Evolutionary conservation across 345 rosid species (phyloP).

Genomic region (Corchorus olitorius): DNA sequence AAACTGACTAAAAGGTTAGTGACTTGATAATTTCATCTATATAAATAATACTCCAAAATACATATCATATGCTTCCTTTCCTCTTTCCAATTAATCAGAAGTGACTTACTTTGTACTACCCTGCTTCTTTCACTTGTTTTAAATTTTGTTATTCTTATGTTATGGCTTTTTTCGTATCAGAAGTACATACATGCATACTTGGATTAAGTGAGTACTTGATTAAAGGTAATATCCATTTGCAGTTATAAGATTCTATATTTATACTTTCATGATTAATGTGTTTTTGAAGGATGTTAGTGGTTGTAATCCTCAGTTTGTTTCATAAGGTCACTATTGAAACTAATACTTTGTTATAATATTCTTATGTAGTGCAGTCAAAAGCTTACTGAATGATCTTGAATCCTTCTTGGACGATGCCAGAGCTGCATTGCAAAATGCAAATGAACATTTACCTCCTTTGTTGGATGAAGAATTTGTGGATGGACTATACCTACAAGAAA

Average conservation of each 20-base stretch:
- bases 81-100: neutral
- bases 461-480: constrained; percentile 30
- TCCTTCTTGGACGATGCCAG: constrained; percentile 49
- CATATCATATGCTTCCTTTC: neutral
- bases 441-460: constrained; percentile 29
- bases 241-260: neutral
- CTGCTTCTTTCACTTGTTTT: neutral
- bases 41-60: neutral
- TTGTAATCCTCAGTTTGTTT: neutral
- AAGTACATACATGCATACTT: constrained; percentile 52
- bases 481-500: constrained; percentile 31
- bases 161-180: constrained; percentile 30
- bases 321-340: neutral
- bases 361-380: constrained; percentile 45
- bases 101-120: neutral
- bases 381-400: constrained; percentile 56
- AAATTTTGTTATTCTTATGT: constrained; percentile 12
- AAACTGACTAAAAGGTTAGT: neutral
- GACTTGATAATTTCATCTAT: neutral
- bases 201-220: constrained; percentile 59
- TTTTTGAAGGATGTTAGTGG: neutral
- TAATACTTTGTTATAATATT: neutral
- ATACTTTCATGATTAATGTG: neutral
- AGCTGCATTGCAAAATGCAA: constrained; percentile 37
- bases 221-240: constrained; percentile 46